Evolutionary conservation across 1,284 basidiomycete genomes (phyloP).

Genomic region (Leucoagaricus sp.): DNA sequence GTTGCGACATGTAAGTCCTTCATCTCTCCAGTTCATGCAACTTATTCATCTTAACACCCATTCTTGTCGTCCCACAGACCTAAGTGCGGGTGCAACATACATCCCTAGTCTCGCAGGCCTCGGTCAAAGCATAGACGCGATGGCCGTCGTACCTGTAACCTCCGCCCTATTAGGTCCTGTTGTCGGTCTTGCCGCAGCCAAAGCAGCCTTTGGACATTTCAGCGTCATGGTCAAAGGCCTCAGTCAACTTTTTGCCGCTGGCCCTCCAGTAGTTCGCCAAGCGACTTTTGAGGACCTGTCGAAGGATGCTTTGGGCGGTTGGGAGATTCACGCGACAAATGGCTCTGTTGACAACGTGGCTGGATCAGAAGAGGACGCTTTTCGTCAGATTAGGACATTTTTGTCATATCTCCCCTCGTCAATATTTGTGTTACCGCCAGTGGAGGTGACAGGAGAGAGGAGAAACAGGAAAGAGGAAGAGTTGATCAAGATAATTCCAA

Average conservation of each 20-base stretch:
- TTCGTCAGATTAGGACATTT: slow-evolving; percentile 37
- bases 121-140: slow-evolving; percentile 41
- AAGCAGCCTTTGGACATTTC: slow-evolving; percentile 41
- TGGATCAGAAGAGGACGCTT: slow-evolving; percentile 39
- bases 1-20: slow-evolving; percentile 38
- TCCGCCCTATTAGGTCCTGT: slow-evolving; percentile 45
- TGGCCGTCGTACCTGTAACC: slow-evolving; percentile 39
- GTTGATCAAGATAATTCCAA: slow-evolving; percentile 39
- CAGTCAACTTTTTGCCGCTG: slow-evolving; percentile 39
- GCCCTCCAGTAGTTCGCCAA: slow-evolving; percentile 43
- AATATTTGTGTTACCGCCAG: slow-evolving; percentile 36
- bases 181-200: slow-evolving; percentile 43
- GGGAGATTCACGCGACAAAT: slow-evolving; percentile 42
- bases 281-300: slow-evolving; percentile 44
- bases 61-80: slow-evolving; percentile 22
- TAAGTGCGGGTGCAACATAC: slow-evolving; percentile 41
- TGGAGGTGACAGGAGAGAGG: slow-evolving; percentile 27
- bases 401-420: slow-evolving; percentile 44
- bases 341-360: slow-evolving; percentile 44
- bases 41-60: no score
- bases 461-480: slow-evolving; percentile 39
- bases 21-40: background rate
- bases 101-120: slow-evolving; percentile 41
- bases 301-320: slow-evolving; percentile 42
- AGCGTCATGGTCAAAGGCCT: slow-evolving; percentile 25